Conservation (phyloP, 306 rosid genomes). For the Lagenaria siceraria region DNA sequence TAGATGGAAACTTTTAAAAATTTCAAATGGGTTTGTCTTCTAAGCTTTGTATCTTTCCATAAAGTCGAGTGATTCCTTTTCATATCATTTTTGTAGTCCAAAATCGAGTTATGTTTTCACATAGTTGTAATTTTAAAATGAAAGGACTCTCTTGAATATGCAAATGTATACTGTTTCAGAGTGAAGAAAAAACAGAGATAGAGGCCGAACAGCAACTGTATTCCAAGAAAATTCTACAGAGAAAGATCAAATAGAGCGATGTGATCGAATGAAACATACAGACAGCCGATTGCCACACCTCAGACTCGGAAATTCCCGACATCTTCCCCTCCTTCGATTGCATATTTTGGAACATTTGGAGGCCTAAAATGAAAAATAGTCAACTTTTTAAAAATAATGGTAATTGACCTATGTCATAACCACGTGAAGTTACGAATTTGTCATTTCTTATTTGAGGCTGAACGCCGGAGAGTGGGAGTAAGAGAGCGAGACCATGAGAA, state of each 20-base stretch:
- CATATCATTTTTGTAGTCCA: not conserved
- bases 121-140: not conserved
- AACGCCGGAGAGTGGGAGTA: too few species aligned
- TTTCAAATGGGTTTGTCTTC: not conserved
- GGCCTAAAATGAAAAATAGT: too few species aligned
- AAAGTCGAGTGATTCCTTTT: not conserved
- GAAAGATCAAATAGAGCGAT: not conserved
- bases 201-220: not conserved
- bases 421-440: too few species aligned
- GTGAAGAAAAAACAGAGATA: not conserved
- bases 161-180: not conserved
- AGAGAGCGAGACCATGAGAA: too few species aligned
- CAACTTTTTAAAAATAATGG: too few species aligned
- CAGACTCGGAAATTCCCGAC: not conserved
- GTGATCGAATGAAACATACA: not conserved
- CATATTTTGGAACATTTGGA: not conserved
- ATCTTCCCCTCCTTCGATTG: not conserved
- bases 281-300: not conserved
- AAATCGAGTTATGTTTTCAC: not conserved
- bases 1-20: not conserved
- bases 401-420: too few species aligned
- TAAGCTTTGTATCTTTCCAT: not conserved
- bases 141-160: not conserved
- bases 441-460: too few species aligned
- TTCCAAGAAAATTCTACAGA: not conserved